Evolutionary conservation across 306 rosid genomes (phyloP).

Genomic region (Acmispon strigosus): DNA sequence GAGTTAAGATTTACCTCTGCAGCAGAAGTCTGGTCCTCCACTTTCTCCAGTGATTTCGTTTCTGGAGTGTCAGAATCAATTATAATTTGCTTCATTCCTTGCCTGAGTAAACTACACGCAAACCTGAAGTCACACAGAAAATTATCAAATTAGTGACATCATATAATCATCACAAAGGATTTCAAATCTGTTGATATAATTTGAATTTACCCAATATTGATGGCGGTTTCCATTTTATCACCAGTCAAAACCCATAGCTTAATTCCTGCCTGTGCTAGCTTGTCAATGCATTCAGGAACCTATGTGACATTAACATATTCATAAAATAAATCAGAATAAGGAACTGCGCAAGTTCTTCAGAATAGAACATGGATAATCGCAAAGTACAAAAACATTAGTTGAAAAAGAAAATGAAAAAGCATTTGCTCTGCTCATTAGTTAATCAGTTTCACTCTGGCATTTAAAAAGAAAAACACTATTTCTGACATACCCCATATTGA

Average conservation of each 20-base stretch:
- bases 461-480: not conserved
- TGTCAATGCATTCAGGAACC: conserved; percentile 36
- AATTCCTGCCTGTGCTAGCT: conserved; percentile 35
- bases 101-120: conserved; percentile 34
- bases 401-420: not conserved
- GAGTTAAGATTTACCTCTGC: not conserved
- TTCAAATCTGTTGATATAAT: not conserved
- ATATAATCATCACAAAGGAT: not conserved
- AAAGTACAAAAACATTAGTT: not conserved
- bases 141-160: not conserved
- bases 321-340: not conserved
- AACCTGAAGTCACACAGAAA: conserved; percentile 4
- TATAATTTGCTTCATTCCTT: conserved; percentile 29
- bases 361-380: not conserved
- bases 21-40: conserved; percentile 18
- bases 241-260: conserved; percentile 34
- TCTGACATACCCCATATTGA: conserved; percentile 29
- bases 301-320: not conserved
- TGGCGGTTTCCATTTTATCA: conserved; percentile 37
- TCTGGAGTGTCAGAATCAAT: conserved; percentile 23
- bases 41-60: conserved; percentile 25
- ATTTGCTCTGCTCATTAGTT: not conserved
- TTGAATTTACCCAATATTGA: conserved; percentile 25
- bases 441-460: not conserved
- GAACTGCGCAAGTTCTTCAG: not conserved